A percentile compares a stretch with the other conserved stretches of the same genome.
These are phyloP conservation scores for Fagopyrum homotropicum DNA, from an alignment of 148 eudicot species.

Conservation along the genomic window DNA sequence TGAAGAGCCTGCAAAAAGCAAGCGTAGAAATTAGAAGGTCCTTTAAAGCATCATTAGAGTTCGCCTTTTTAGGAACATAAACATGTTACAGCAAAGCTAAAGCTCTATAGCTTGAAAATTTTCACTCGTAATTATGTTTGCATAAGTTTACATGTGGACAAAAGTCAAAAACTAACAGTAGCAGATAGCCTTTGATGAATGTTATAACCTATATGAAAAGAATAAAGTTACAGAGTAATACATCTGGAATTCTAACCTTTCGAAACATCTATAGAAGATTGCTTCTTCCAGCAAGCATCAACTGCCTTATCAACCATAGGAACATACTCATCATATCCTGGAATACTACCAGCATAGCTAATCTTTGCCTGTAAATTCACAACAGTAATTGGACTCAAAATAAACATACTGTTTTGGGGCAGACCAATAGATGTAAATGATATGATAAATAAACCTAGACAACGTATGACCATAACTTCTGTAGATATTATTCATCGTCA, in stretches of 20 bases:
- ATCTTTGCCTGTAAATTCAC: constrained; percentile 51
- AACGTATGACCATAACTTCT: not conserved
- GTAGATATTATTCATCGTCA: not conserved
- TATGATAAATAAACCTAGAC: not conserved
- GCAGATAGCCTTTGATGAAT: not conserved
- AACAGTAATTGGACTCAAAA: not conserved
- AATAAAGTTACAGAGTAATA: not conserved
- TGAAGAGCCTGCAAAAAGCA: not conserved
- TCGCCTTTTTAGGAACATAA: not conserved
- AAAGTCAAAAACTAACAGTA: not conserved
- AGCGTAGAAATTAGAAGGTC: not conserved
- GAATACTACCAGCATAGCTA: constrained; percentile 42
- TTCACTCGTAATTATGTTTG: not conserved
- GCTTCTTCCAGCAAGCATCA: constrained; percentile 81
- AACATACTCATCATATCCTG: constrained; percentile 87
- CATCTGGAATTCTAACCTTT: constrained; percentile 37
- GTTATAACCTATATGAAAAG: not conserved
- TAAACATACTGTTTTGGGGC: not conserved
- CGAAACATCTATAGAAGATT: constrained; percentile 38
- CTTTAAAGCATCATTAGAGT: not conserved
- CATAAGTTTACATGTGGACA: not conserved
- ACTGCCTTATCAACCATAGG: constrained; percentile 98
- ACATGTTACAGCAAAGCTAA: not conserved
- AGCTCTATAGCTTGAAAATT: not conserved
- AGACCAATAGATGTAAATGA: not conserved